phyloP scores from a whole-genome alignment of 2,329 filamentous ascomycete genomes.

The Sporothrix globosa region DNA sequence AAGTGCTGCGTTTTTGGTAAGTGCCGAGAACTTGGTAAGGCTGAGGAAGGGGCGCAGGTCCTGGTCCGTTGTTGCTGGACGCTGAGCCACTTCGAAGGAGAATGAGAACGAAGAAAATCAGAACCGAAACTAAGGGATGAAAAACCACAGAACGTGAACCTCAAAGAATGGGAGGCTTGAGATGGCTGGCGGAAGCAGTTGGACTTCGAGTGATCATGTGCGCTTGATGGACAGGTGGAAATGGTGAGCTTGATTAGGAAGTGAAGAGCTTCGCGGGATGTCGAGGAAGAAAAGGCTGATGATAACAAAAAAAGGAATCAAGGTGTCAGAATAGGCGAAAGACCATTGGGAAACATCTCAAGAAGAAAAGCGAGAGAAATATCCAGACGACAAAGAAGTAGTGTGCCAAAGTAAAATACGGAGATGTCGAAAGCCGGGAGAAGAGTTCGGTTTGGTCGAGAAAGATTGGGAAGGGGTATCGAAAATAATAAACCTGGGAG shows the following conservation, averaged over 20 bases:
- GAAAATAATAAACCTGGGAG: conserved; percentile 6
- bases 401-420: neutral
- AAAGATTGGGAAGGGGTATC: conserved; percentile 21
- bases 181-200: neutral
- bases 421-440: conserved; percentile 3
- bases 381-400: neutral
- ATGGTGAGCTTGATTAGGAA: neutral
- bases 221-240: neutral
- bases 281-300: neutral
- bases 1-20: neutral
- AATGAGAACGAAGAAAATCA: neutral
- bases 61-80: neutral
- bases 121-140: neutral
- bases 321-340: neutral
- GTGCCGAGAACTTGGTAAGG: neutral
- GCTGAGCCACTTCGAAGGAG: neutral
- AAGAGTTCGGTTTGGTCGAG: conserved; percentile 1
- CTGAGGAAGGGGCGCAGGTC: conserved; percentile 1
- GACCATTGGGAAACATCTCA: neutral
- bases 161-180: neutral
- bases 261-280: neutral
- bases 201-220: neutral
- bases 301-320: neutral
- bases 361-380: neutral
- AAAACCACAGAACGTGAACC: neutral